Evolutionary conservation across 805 yeast genomes (phyloP).

Genomic region (Zygoascus tannicola): DNA sequence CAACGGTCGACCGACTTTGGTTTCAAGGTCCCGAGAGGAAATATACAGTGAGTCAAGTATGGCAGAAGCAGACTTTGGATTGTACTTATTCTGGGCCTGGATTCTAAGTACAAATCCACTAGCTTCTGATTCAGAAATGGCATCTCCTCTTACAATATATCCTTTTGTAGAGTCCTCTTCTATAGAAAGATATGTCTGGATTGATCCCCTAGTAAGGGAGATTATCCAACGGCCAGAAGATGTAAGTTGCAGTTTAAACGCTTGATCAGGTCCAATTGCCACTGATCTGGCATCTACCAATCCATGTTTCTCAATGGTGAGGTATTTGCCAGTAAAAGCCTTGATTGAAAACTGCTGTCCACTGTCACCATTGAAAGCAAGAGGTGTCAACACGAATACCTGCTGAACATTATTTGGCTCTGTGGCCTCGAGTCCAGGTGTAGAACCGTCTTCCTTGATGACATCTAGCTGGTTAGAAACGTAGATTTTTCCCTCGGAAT

Average conservation of each 20-base stretch:
- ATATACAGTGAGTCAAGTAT: slow-evolving; percentile 8
- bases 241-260: slow-evolving; percentile 15
- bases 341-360: slow-evolving; percentile 23
- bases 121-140: slow-evolving; percentile 9
- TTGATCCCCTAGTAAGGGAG: slow-evolving; percentile 6
- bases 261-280: slow-evolving; percentile 29
- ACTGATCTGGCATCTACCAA: slow-evolving; percentile 23
- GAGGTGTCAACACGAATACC: slow-evolving; percentile 24
- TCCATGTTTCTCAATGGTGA: slow-evolving; percentile 17
- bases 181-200: slow-evolving; percentile 10
- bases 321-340: slow-evolving; percentile 24
- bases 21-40: slow-evolving; percentile 20
- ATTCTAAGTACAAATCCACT: slow-evolving; percentile 18
- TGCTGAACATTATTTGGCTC: slow-evolving; percentile 29
- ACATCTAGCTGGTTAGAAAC: slow-evolving; percentile 16
- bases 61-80: slow-evolving; percentile 9
- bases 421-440: slow-evolving; percentile 3
- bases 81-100: slow-evolving; percentile 18
- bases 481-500: slow-evolving; percentile 20
- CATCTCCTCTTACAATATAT: slow-evolving; percentile 16
- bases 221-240: slow-evolving; percentile 22
- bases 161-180: slow-evolving; percentile 11
- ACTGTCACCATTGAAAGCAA: slow-evolving; percentile 7
- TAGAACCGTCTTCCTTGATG: not conserved
- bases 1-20: slow-evolving; percentile 20